Evolutionary conservation across 1,284 basidiomycete species (phyloP).

Genomic region (Pterula multifida): DNA sequence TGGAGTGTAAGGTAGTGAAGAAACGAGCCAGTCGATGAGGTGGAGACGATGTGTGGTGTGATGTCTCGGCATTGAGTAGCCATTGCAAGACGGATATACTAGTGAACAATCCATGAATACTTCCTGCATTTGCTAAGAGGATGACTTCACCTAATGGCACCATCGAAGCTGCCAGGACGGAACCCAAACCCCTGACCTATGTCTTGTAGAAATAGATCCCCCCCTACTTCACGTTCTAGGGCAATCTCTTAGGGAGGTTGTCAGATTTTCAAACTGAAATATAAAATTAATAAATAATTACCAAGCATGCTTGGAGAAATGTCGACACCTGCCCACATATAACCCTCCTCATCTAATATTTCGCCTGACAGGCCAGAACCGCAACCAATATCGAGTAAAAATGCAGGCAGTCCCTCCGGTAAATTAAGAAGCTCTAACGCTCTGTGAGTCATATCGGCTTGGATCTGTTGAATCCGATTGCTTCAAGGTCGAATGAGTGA

Average conservation of each 20-base stretch:
- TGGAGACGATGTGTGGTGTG: slow-evolving; percentile 83
- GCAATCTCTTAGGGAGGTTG: slow-evolving; percentile 63
- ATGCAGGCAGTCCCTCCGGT: slow-evolving; percentile 64
- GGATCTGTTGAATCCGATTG: slow-evolving; percentile 93
- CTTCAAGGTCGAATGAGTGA: slow-evolving; percentile 25
- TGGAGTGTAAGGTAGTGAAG: slow-evolving; percentile 93
- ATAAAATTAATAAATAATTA: slow-evolving; percentile 25
- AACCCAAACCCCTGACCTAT: slow-evolving; percentile 93
- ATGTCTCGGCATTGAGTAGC: slow-evolving; percentile 95
- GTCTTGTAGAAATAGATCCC: slow-evolving; percentile 87
- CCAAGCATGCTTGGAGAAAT: slow-evolving; percentile 96
- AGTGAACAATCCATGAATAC: slow-evolving; percentile 2
- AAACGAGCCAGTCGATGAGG: slow-evolving; percentile 87
- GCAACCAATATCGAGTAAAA: slow-evolving; percentile 93
- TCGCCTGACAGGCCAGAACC: slow-evolving; percentile 98
- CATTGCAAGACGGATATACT: slow-evolving; percentile 98
- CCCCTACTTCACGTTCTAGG: slow-evolving; percentile 85
- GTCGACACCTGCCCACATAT: slow-evolving; percentile 92
- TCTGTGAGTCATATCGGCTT: slow-evolving; percentile 95
- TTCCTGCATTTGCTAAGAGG: too few species aligned
- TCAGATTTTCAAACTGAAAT: background rate
- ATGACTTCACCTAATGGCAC: slow-evolving; percentile 95
- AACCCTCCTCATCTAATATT: slow-evolving; percentile 89
- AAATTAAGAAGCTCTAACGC: slow-evolving; percentile 87
- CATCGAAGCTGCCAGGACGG: slow-evolving; percentile 93